A percentile compares a stretch with the other conserved stretches of the same genome.
Conservation (phyloP, 805 yeast genomes). For the Barnettozyma botsteinii region DNA sequence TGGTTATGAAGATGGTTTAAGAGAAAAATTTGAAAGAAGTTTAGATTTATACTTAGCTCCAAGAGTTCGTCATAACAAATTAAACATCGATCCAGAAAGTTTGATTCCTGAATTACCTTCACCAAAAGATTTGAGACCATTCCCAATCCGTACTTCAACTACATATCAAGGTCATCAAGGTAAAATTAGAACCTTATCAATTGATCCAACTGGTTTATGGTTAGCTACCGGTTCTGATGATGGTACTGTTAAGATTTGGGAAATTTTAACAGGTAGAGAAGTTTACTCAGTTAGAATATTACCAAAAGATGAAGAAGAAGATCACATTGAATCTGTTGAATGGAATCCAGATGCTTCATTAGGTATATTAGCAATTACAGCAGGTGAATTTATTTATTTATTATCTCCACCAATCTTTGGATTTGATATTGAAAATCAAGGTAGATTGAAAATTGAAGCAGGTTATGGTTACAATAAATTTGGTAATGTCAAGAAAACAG, state of each 20-base stretch:
- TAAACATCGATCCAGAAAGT: slow-evolving; percentile 93
- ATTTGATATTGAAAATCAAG: slow-evolving; percentile 74
- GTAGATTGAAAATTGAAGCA: slow-evolving; percentile 71
- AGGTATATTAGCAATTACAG: slow-evolving; percentile 81
- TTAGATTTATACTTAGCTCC: slow-evolving; percentile 94
- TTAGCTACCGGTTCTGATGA: slow-evolving; percentile 97
- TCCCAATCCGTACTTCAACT: slow-evolving; percentile 89
- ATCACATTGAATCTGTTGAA: slow-evolving; percentile 70
- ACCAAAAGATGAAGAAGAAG: slow-evolving; percentile 49
- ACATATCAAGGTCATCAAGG: slow-evolving; percentile 78
- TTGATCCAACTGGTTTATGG: slow-evolving; percentile 91
- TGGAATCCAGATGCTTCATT: slow-evolving; percentile 81
- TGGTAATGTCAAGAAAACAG: slow-evolving; percentile 45
- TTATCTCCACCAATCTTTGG: slow-evolving; percentile 91
- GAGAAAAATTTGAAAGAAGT: slow-evolving; percentile 92
- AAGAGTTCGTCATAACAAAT: slow-evolving; percentile 83
- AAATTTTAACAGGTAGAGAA: slow-evolving; percentile 90
- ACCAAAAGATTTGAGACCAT: slow-evolving; percentile 93
- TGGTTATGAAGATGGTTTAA: slow-evolving; percentile 76
- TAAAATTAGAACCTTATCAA: slow-evolving; percentile 71
- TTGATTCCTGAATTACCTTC: slow-evolving; percentile 94
- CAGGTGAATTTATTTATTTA: slow-evolving; percentile 73
- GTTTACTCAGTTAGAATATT: slow-evolving; percentile 58
- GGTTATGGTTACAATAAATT: slow-evolving; percentile 86
- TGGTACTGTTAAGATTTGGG: slow-evolving; percentile 96